These are phyloP conservation scores for Lactarius hengduanensis DNA, from an alignment of 768 basidiomycete species.

Conservation along the genomic window DNA sequence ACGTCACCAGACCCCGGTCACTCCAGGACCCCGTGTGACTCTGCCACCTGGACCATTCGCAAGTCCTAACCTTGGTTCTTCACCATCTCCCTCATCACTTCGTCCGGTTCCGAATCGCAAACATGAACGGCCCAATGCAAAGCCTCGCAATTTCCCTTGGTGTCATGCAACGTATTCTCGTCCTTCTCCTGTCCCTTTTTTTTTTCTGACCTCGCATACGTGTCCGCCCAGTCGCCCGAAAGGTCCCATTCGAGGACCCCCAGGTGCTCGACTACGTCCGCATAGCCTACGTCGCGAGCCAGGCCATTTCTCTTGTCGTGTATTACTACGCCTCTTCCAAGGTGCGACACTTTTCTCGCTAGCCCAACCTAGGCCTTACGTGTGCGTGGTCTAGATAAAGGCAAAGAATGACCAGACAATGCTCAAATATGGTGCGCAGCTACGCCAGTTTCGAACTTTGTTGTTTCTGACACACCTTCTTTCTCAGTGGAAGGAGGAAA, in stretches of 20 bases:
- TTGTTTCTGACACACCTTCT: constrained; percentile 18
- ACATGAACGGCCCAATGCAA: constrained; percentile 28
- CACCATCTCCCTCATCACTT: neutral
- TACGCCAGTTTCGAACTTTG: neutral
- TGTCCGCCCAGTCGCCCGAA: constrained; percentile 69
- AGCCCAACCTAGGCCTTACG: neutral
- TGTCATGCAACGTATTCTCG: constrained; percentile 77
- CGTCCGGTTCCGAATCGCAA: neutral
- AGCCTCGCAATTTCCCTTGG: constrained; percentile 89
- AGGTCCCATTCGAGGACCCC: constrained; percentile 89
- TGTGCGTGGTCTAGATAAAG: constrained; percentile 62
- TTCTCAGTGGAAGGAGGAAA: constrained; percentile 70
- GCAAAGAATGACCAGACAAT: constrained; percentile 94
- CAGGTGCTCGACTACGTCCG: constrained; percentile 79
- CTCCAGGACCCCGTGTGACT: neutral
- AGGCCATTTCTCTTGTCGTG: constrained; percentile 63
- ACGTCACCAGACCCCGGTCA: constrained; percentile 5
- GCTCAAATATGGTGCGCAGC: constrained; percentile 82
- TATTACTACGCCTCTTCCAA: constrained; percentile 81
- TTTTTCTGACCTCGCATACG: constrained; percentile 20
- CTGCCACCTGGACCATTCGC: neutral
- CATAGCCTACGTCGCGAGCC: constrained; percentile 74
- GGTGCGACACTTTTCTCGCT: constrained; percentile 42
- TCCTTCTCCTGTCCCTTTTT: neutral
- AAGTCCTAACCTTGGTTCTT: neutral